A percentile compares a stretch with the other conserved stretches of the same genome.
phyloP scores from a whole-genome alignment of 2,329 filamentous ascomycete species.

The Colletotrichum sp. region DNA sequence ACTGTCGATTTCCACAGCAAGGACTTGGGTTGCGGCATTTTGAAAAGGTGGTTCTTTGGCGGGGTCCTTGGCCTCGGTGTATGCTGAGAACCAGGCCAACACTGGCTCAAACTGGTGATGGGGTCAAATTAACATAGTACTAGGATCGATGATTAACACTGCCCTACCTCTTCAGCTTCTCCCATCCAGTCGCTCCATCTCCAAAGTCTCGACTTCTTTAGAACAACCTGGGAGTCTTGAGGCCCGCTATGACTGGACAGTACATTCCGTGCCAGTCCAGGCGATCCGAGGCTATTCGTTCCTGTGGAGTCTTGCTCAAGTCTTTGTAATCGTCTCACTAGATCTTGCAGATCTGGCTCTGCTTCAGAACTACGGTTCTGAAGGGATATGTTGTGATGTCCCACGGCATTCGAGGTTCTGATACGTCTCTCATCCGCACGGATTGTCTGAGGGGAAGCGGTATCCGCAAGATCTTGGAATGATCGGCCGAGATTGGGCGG shows the following conservation, averaged over 20 bases:
- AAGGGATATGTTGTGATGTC: background rate
- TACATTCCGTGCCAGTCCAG: background rate
- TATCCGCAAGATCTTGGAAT: background rate
- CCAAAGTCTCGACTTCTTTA: background rate
- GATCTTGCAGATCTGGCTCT: background rate
- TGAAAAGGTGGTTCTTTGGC: background rate
- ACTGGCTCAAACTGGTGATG: background rate
- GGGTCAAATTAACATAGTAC: background rate
- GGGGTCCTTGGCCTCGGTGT: background rate
- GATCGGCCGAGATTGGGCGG: background rate
- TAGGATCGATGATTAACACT: background rate
- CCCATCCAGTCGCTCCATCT: background rate
- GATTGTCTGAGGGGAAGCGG: background rate
- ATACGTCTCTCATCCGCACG: background rate
- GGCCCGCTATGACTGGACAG: background rate
- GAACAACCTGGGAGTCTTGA: background rate
- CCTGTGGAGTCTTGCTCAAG: background rate
- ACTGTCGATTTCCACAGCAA: background rate
- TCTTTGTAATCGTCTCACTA: background rate
- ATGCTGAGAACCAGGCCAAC: background rate
- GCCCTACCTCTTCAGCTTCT: background rate
- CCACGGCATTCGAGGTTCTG: background rate
- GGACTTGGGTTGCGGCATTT: background rate
- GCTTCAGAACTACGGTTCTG: background rate
- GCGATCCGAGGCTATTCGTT: accelerated